Percentiles rank a stretch among this genome's conserved stretches.
Conservation (phyloP, 306 rosid genomes). For the Cicer pinnatifidum region DNA sequence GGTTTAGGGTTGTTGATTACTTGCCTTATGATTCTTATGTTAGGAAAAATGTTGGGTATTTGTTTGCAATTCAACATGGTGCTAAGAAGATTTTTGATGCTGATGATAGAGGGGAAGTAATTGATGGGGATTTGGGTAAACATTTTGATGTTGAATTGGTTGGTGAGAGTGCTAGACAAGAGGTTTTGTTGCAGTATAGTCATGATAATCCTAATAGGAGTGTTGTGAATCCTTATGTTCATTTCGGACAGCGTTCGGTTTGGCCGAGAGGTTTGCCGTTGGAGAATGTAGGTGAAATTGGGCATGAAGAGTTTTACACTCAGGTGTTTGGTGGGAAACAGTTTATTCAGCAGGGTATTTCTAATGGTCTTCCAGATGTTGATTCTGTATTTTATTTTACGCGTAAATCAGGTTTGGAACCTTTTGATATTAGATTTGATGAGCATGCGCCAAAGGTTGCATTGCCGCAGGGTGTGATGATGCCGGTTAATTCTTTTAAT, state of each 20-base stretch:
- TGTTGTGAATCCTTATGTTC: conserved; percentile 83
- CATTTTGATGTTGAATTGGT: conserved; percentile 87
- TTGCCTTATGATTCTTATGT: conserved; percentile 89
- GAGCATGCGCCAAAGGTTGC: conserved; percentile 89
- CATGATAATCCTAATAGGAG: conserved; percentile 87
- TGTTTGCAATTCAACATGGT: conserved; percentile 95
- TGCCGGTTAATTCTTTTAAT: conserved; percentile 86
- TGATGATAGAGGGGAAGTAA: conserved; percentile 94
- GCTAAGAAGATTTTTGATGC: conserved; percentile 90
- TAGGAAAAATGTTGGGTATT: conserved; percentile 89
- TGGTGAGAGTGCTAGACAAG: conserved; percentile 89
- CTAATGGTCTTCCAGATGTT: conserved; percentile 92
- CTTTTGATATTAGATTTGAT: conserved; percentile 81
- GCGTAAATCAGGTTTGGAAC: conserved; percentile 79
- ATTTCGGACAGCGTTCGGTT: conserved; percentile 95
- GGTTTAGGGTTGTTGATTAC: conserved; percentile 80
- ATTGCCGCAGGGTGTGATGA: conserved; percentile 91
- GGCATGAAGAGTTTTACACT: conserved; percentile 89
- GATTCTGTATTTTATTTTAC: conserved; percentile 96
- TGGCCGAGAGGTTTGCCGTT: conserved; percentile 98
- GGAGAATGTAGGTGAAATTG: conserved; percentile 88
- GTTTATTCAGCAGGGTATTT: conserved; percentile 91
- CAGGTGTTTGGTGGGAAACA: conserved; percentile 91
- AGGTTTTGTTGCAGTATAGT: conserved; percentile 79
- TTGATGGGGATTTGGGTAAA: conserved; percentile 83